Evolutionary conservation across 306 rosid genomes (phyloP), one percentile per base, ranked within the genome.

Genomic region (Fragaria iinumae): DNA sequence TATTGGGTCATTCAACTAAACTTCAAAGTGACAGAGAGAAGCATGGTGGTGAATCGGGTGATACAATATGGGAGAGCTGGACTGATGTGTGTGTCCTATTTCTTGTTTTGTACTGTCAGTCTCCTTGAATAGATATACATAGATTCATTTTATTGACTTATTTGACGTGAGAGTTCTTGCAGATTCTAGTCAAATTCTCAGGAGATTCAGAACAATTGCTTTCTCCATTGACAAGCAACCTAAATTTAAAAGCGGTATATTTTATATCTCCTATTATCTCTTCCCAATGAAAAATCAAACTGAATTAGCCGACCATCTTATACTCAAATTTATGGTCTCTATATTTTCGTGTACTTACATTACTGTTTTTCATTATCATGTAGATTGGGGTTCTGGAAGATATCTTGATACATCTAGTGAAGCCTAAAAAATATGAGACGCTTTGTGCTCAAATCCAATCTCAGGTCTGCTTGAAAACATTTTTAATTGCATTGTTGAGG

Each of bases 301-400:
- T 27, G 72, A 79, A 71, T 72, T 76, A 64, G 68, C 47, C 41
- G 67, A n/a, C 53, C 50, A 76, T 47, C 72, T 7, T 67, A 38
- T 49, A 29, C 29, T 11, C 34, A 49, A 57, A 11, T 78, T 65
- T 67, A 63, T 41, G 65, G 68, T 25, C 36, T 50, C 75, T 50
- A 39, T 72, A 39, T 41, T 82, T 36, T 47, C 11, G 32, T 74
- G 79, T 41, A 57, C 67, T 72, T 11, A 48, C 70, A 18, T 56
- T 14, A 18, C 25, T 49, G 20, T 48, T 75, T 77, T 84, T 11
- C 67, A 56, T 71, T 76, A 65, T 65, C 53, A 23, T 64, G 63
- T 73, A 96, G 99, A 87, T 96, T 74, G 83, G 82, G 71, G 80
- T 29, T 79, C 80, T 96, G 76, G 97, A 89, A 81, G 98, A 90